Evolutionary conservation across 176 grass and related monocot species (phyloP).

Genomic region (Ensete glaucum): DNA sequence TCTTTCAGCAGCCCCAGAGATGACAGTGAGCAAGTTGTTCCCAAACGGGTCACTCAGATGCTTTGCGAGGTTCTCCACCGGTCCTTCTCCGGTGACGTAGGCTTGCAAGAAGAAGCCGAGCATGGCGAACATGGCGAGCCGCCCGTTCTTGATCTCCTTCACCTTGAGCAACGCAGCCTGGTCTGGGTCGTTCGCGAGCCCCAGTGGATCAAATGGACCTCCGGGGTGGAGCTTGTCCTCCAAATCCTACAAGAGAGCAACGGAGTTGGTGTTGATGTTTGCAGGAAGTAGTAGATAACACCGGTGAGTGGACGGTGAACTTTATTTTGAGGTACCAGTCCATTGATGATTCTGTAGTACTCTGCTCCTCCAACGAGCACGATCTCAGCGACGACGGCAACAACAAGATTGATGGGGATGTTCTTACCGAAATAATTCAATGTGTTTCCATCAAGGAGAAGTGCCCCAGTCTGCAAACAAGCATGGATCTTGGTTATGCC

Average conservation of each 20-base stretch:
- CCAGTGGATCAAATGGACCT: slow-evolving; percentile 90
- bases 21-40: slow-evolving; percentile 98
- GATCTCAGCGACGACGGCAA: slow-evolving; percentile 67
- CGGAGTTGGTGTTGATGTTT: too few relatives aligned
- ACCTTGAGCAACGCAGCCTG: slow-evolving; percentile 92
- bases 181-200: slow-evolving; percentile 72
- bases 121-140: slow-evolving; percentile 96
- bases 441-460: slow-evolving; percentile 97
- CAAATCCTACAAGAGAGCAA: slow-evolving; percentile 38
- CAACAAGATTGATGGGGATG: slow-evolving; percentile 90
- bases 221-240: slow-evolving; percentile 92
- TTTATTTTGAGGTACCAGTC: slow-evolving; percentile 34
- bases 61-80: slow-evolving; percentile 79
- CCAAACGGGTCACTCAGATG: slow-evolving; percentile 98
- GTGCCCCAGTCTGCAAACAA: slow-evolving; percentile 64
- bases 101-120: slow-evolving; percentile 95
- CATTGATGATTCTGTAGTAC: slow-evolving; percentile 97
- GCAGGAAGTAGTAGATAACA: too few relatives aligned
- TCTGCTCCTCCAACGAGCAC: slow-evolving; percentile 87
- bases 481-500: too few relatives aligned
- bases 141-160: slow-evolving; percentile 99
- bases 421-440: slow-evolving; percentile 94
- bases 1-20: slow-evolving; percentile 82
- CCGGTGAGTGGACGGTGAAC: neutral
- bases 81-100: slow-evolving; percentile 94